Evolutionary conservation across 108 stramenopile species (phyloP).

Genomic region (Conticribra guillardii): DNA sequence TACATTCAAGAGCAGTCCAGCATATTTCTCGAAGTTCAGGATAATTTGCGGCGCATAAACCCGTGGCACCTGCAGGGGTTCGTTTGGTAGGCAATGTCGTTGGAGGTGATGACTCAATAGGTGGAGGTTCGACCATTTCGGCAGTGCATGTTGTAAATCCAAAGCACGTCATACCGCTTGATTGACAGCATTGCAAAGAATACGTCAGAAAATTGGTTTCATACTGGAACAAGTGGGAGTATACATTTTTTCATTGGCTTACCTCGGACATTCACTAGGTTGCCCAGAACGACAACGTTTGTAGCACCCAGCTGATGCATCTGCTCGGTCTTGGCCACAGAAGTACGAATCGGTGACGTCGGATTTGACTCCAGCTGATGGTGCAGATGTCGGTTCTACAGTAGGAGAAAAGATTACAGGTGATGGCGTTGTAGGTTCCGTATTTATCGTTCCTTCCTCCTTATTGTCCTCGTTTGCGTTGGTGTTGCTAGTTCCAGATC

Average conservation of each 20-base stretch:
- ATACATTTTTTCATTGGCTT: too few species aligned
- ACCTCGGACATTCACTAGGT: slow-evolving; percentile 18
- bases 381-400: not conserved
- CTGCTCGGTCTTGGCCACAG: slow-evolving; percentile 4
- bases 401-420: not conserved
- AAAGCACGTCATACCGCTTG: slow-evolving; percentile 13
- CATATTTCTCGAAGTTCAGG: not conserved
- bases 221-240: too few species aligned
- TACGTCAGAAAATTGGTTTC: not conserved
- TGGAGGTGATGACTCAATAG: not conserved
- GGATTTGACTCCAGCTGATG: not conserved
- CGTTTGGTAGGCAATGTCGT: slow-evolving; percentile 2
- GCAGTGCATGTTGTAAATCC: slow-evolving; percentile 4
- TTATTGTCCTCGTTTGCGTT: not conserved
- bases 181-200: not conserved
- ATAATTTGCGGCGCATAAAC: slow-evolving; percentile 6
- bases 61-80: not conserved
- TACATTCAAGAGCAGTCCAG: slow-evolving; percentile 12
- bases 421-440: not conserved
- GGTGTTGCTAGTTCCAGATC: not conserved
- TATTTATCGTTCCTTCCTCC: not conserved
- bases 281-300: slow-evolving; percentile 9
- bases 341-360: slow-evolving; percentile 5
- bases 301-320: slow-evolving; percentile 19
- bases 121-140: slow-evolving; percentile 5